These are phyloP conservation scores for Pythium apleroticum DNA, from an alignment of 352 stramenopile species.

Conservation along the genomic window DNA sequence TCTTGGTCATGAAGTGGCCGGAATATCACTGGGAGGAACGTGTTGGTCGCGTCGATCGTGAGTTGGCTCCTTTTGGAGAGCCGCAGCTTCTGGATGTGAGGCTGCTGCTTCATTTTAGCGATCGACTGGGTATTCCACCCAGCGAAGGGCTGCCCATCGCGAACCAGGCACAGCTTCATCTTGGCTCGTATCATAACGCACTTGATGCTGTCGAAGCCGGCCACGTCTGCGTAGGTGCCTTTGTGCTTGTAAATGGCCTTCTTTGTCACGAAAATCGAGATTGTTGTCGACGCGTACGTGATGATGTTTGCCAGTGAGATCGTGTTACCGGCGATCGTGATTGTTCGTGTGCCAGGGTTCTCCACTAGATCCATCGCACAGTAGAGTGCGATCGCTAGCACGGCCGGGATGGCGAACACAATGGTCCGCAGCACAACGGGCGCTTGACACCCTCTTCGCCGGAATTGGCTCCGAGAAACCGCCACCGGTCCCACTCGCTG, in stretches of 20 bases:
- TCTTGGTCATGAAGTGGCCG: no score
- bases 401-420: constrained; percentile 28
- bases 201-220: constrained; percentile 21
- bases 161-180: constrained; percentile 10
- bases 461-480: no score
- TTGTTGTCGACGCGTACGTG: constrained; percentile 28
- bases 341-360: constrained; percentile 1
- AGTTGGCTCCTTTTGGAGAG: no score
- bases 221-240: constrained; percentile 3
- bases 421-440: no score
- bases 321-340: constrained; percentile 3
- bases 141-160: no score
- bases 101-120: no score
- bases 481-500: no score
- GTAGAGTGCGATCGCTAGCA: constrained; percentile 24
- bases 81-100: constrained; percentile 16
- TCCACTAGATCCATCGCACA: constrained; percentile 26
- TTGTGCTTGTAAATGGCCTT: constrained; percentile 22
- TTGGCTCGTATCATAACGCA: constrained; percentile 30
- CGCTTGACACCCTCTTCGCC: no score
- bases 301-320: constrained; percentile 29
- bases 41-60: not conserved
- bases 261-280: constrained; percentile 33
- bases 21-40: no score
- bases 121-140: no score